Percentiles rank a stretch among this genome's conserved stretches.
Evolutionary conservation across 2,329 filamentous ascomycete species (phyloP).

Genomic region (Colletotrichum caudatum): DNA sequence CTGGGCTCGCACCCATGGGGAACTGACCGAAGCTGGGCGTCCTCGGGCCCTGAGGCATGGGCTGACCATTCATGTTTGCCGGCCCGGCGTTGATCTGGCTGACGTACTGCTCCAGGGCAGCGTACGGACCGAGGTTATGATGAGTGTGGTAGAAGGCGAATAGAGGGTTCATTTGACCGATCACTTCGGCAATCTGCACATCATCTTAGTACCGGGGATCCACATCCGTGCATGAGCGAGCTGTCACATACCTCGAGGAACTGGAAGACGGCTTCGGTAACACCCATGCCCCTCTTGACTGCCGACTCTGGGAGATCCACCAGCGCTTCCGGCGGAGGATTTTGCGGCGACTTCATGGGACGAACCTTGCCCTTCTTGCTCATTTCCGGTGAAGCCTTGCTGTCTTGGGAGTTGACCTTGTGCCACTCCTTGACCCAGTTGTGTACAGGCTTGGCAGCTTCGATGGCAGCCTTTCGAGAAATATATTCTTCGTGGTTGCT

Average conservation of each 20-base stretch:
- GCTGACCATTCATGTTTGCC: slow-evolving; percentile 62
- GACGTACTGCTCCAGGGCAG: slow-evolving; percentile 72
- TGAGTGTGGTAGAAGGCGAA: slow-evolving; percentile 70
- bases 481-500: slow-evolving; percentile 85
- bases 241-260: slow-evolving; percentile 69
- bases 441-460: slow-evolving; percentile 71
- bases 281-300: slow-evolving; percentile 68
- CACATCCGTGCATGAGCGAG: slow-evolving; percentile 16
- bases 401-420: slow-evolving; percentile 67
- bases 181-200: slow-evolving; percentile 71
- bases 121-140: slow-evolving; percentile 66
- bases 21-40: slow-evolving; percentile 70
- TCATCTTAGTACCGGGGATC: slow-evolving; percentile 43
- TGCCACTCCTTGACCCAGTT: slow-evolving; percentile 76
- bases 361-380: slow-evolving; percentile 74
- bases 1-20: slow-evolving; percentile 70
- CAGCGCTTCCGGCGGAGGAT: slow-evolving; percentile 67
- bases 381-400: slow-evolving; percentile 73
- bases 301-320: slow-evolving; percentile 70
- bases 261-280: slow-evolving; percentile 71
- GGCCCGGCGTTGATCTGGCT: slow-evolving; percentile 57
- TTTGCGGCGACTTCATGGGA: slow-evolving; percentile 69
- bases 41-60: slow-evolving; percentile 61
- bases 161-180: slow-evolving; percentile 74
- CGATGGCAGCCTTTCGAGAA: slow-evolving; percentile 73